Percentiles rank a stretch among this genome's conserved stretches.
Conservation (phyloP, 176 grass and related monocot species). For the Olyra latifolia region DNA sequence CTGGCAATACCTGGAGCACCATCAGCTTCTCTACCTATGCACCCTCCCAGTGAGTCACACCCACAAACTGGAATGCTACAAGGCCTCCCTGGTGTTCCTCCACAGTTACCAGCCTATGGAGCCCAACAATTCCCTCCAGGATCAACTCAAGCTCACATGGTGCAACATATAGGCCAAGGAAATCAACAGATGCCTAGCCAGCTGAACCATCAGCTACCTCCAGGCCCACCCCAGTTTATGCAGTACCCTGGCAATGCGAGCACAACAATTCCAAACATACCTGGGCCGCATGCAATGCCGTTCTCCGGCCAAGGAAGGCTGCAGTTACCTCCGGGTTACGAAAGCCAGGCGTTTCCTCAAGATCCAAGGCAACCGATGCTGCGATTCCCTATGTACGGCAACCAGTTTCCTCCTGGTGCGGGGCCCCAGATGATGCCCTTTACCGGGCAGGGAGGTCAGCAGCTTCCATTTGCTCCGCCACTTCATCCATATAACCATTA, state of each 20-base stretch:
- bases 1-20: conserved; percentile 9
- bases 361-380: conserved; percentile 27
- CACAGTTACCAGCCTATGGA: conserved; percentile 33
- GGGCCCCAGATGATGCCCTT: conserved; percentile 48
- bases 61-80: conserved; percentile 40
- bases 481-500: conserved; percentile 32
- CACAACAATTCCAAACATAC: not conserved
- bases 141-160: conserved; percentile 36
- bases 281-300: conserved; percentile 33
- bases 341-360: conserved; percentile 27
- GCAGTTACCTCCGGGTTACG: conserved; percentile 47
- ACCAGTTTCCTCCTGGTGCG: conserved; percentile 42
- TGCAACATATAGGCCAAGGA: conserved; percentile 45
- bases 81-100: conserved; percentile 43
- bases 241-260: conserved; percentile 40
- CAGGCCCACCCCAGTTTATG: conserved; percentile 38
- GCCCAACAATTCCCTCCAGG: conserved; percentile 40
- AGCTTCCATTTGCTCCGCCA: conserved; percentile 26
- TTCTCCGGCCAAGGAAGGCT: conserved; percentile 48
- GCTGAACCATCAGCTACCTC: conserved; percentile 41
- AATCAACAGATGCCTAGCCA: conserved; percentile 42
- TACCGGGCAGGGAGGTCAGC: conserved; percentile 35
- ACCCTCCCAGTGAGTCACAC: conserved; percentile 36
- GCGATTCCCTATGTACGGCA: conserved; percentile 32
- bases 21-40: conserved; percentile 16